A percentile compares a stretch with the other conserved stretches of the same genome.
Conservation (phyloP, 2,329 filamentous ascomycete genomes). For the Ascocoryne sarcoides region DNA sequence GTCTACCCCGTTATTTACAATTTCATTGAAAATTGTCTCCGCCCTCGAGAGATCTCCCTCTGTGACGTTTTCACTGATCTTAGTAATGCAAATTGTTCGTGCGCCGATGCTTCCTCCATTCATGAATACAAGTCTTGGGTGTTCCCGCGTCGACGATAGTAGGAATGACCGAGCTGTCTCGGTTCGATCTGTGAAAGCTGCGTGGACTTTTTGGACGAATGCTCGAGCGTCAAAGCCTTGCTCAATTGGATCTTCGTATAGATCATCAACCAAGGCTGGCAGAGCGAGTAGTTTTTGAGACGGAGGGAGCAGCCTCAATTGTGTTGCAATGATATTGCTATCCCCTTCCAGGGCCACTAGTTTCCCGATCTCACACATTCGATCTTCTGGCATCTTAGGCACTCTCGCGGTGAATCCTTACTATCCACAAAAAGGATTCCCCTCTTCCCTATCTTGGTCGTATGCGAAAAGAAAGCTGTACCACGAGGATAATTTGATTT, state of each 20-base stretch:
- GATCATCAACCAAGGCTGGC: slow-evolving; percentile 29
- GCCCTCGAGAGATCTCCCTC: slow-evolving; percentile 41
- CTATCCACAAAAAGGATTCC: no score
- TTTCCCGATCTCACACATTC: slow-evolving; percentile 37
- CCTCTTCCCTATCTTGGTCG: no score
- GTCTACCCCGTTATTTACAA: slow-evolving; percentile 41
- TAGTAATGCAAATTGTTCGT: slow-evolving; percentile 43
- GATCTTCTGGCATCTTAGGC: no score
- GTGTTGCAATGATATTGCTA: slow-evolving; percentile 44
- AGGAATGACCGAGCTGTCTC: slow-evolving; percentile 45
- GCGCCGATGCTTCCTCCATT: slow-evolving; percentile 50
- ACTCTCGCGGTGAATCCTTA: no score
- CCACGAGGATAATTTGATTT: no score
- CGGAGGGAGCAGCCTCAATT: slow-evolving; percentile 49
- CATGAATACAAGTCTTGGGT: slow-evolving; percentile 50
- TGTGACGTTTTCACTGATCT: slow-evolving; percentile 45
- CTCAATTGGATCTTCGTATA: slow-evolving; percentile 25
- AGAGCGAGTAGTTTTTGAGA: slow-evolving; percentile 51
- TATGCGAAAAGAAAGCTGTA: no score
- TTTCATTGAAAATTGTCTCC: slow-evolving; percentile 40
- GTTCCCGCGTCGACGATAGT: slow-evolving; percentile 34
- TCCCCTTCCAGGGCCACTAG: slow-evolving; percentile 54
- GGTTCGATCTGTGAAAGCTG: slow-evolving; percentile 39
- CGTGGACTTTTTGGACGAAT: slow-evolving; percentile 42
- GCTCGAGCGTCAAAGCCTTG: slow-evolving; percentile 30